Conservation (phyloP, 805 yeast genomes). For the Grigorovia humatica region DNA sequence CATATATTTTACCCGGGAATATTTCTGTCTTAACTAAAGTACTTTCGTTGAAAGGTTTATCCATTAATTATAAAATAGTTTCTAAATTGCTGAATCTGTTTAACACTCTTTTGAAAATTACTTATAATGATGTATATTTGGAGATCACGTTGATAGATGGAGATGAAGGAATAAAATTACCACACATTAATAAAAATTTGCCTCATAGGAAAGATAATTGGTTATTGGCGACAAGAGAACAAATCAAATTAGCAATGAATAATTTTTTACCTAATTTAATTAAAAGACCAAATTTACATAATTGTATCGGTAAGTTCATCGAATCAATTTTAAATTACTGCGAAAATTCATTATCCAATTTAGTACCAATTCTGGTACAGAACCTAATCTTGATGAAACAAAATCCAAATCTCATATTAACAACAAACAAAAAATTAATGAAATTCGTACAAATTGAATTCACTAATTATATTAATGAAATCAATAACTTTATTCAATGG, state of each 20-base stretch:
- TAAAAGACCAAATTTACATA: constrained; percentile 15
- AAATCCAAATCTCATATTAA: background rate
- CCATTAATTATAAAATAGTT: constrained; percentile 32
- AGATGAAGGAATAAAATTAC: constrained; percentile 7
- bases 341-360: background rate
- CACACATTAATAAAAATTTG: background rate
- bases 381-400: background rate
- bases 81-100: constrained; percentile 26
- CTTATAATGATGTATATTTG: constrained; percentile 36
- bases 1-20: constrained; percentile 42
- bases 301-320: constrained; percentile 5
- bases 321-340: background rate
- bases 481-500: constrained; percentile 4
- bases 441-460: background rate
- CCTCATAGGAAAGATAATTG: constrained; percentile 39
- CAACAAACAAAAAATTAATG: background rate
- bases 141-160: constrained; percentile 8
- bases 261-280: constrained; percentile 23
- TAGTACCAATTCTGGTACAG: background rate
- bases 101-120: constrained; percentile 22
- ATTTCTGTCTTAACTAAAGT: constrained; percentile 37
- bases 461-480: background rate
- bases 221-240: constrained; percentile 44
- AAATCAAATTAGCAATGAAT: constrained; percentile 38
- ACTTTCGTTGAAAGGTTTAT: constrained; percentile 23